phyloP scores from a whole-genome alignment of 2,329 filamentous ascomycete species.

The Fusarium zealandicum region DNA sequence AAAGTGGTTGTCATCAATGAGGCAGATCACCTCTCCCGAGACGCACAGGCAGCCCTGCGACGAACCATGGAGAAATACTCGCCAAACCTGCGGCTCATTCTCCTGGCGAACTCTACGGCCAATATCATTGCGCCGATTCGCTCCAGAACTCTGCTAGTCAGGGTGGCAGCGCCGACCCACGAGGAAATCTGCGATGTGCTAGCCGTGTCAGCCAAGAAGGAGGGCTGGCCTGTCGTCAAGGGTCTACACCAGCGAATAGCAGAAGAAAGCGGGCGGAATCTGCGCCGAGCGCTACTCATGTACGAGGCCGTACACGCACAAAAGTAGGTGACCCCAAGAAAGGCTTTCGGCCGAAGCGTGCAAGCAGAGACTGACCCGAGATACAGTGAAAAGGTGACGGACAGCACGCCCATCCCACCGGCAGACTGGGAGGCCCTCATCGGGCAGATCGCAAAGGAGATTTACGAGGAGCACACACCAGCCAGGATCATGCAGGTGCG shows the following conservation, averaged over 20 bases:
- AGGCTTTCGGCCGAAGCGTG: neutral
- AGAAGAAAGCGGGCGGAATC: constrained; percentile 86
- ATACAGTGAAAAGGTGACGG: constrained; percentile 83
- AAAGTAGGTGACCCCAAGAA: constrained; percentile 70
- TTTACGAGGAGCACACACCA: constrained; percentile 92
- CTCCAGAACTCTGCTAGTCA: constrained; percentile 86
- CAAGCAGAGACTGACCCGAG: constrained; percentile 40
- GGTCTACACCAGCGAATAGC: constrained; percentile 86
- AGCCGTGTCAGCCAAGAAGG: constrained; percentile 73
- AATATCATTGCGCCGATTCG: constrained; percentile 99
- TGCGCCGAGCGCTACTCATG: constrained; percentile 91
- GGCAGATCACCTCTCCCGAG: constrained; percentile 90
- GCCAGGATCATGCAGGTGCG: constrained; percentile 86
- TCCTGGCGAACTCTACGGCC: constrained; percentile 93
- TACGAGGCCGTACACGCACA: constrained; percentile 97
- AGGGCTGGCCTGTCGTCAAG: constrained; percentile 80
- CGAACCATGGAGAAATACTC: constrained; percentile 99
- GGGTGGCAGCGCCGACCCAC: constrained; percentile 88
- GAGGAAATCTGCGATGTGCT: constrained; percentile 84
- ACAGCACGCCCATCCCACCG: constrained; percentile 87
- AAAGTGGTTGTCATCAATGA: constrained; percentile 99
- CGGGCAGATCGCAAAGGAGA: constrained; percentile 86
- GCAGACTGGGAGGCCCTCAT: constrained; percentile 98
- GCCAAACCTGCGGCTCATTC: constrained; percentile 88
- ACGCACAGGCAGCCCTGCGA: constrained; percentile 93